Evolutionary conservation across 164 flowering plant species (phyloP), one percentile per base, ranked within the genome.

Genomic region (Echeveria elegans): DNA sequence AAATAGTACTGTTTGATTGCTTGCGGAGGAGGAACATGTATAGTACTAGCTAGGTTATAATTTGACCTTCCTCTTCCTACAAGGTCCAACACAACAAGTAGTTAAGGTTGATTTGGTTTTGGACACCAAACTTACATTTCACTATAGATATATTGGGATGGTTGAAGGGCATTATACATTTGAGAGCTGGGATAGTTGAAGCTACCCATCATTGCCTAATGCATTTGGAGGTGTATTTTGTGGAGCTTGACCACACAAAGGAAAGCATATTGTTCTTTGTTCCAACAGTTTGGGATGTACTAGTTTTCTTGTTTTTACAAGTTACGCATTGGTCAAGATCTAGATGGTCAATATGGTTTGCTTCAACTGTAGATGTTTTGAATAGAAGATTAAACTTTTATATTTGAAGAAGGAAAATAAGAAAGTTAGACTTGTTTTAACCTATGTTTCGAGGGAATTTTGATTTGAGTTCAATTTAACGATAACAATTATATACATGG

Each of bases 91-190:
- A 29, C 32, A 11, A 4, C 61, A 28, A 56, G 61, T 56, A 56
- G 61, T 12, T 56, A 56, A 26, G 61, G 61, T 11, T 56, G 32
- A 56, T 56, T 56, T 28, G 61, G 30, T 19, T 56, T 56, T 56
- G 61, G 61, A 56, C 61, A 56, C 61, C 61, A 26, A 56, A 56
- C 61, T 53, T 53, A 53, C 29, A 48, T 48, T 48, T 21, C 24
- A 21, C 21, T 23, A 52, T 52, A 23, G 28, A 23, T 52, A 29
- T 0, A 8, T 52, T 56, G 4, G 31, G 32, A 29, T 28, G 61
- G 61, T 15, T 56, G 61, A 56, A 56, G 61, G 36, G 58, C 58
- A 52, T 23, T 5, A 52, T 52, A 24, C 24, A 19, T 24, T 48
- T 48, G 53, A 19, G 24, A n/a, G n/a, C n/a, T n/a, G n/a, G n/a